Evolutionary conservation across 768 basidiomycete species (phyloP).

Genomic region (Lyophyllum atratum): DNA sequence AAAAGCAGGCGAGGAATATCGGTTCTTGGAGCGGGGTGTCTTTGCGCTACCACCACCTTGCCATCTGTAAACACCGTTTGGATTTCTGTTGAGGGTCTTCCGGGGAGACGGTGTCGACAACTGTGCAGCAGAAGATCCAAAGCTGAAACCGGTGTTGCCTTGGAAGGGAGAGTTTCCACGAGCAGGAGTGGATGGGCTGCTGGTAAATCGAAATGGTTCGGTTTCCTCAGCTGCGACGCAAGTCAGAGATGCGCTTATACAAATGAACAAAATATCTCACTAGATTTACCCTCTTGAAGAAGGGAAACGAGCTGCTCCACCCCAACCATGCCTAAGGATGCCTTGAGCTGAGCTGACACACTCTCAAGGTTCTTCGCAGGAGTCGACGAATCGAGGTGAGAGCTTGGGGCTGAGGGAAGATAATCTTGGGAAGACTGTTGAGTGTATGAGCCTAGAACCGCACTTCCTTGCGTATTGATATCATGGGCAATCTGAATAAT

Average conservation of each 20-base stretch:
- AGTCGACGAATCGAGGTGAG: constrained; percentile 23
- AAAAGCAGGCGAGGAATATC: constrained; percentile 75
- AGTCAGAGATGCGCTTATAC: constrained; percentile 1
- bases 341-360: constrained; percentile 11
- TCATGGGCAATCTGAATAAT: constrained; percentile 20
- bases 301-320: constrained; percentile 24
- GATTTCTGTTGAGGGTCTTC: constrained; percentile 65
- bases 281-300: constrained; percentile 51
- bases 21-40: constrained; percentile 51
- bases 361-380: constrained; percentile 48
- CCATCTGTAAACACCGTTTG: constrained; percentile 75
- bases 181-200: constrained; percentile 39
- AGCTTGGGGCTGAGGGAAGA: neutral
- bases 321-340: constrained; percentile 7
- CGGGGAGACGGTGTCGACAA: constrained; percentile 39
- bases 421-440: constrained; percentile 8
- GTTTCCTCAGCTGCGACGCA: constrained; percentile 31
- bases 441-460: constrained; percentile 5
- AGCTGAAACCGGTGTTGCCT: constrained; percentile 20
- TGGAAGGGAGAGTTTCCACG: constrained; percentile 37
- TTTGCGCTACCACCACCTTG: constrained; percentile 77
- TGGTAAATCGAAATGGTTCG: constrained; percentile 67
- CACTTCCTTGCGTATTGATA: constrained; percentile 6
- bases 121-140: constrained; percentile 15
- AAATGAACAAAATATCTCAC: constrained; percentile 27